Evolutionary conservation across 108 stramenopile genomes (phyloP).

Genomic region (Chaetoceros tenuissimus): DNA sequence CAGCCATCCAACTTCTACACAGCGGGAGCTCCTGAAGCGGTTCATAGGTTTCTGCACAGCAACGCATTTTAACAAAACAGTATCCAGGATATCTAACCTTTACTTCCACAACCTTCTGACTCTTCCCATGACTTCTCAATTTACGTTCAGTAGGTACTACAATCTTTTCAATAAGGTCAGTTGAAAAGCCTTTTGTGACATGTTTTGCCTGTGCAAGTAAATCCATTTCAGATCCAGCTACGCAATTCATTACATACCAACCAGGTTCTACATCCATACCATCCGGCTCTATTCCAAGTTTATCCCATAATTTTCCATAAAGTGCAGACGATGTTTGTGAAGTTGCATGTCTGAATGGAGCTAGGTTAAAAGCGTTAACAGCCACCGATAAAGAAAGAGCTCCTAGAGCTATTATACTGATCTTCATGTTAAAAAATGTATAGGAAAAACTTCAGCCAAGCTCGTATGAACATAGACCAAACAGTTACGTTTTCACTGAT

Average conservation of each 20-base stretch:
- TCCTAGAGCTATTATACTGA: too few species aligned
- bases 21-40: conserved; percentile 62
- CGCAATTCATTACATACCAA: conserved; percentile 82
- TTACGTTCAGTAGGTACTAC: conserved; percentile 54
- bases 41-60: conserved; percentile 55
- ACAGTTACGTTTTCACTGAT: too few species aligned
- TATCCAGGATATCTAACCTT: conserved; percentile 81
- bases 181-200: conserved; percentile 23
- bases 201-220: conserved; percentile 46
- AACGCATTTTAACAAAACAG: conserved; percentile 69
- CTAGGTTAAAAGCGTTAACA: too few species aligned
- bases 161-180: conserved; percentile 42
- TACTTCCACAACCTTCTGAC: conserved; percentile 67
- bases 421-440: too few species aligned
- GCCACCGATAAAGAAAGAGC: too few species aligned
- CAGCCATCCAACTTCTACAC: conserved; percentile 72
- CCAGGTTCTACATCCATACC: conserved; percentile 27
- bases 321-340: conserved; percentile 11
- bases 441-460: too few species aligned
- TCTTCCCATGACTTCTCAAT: conserved; percentile 64
- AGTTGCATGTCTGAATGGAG: not conserved
- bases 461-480: too few species aligned
- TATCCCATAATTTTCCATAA: conserved; percentile 38
- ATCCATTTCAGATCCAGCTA: conserved; percentile 70
- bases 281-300: conserved; percentile 63